These are phyloP conservation scores for Wickerhamiella sergipiensis DNA, from an alignment of 805 yeast species.

Conservation along the genomic window DNA sequence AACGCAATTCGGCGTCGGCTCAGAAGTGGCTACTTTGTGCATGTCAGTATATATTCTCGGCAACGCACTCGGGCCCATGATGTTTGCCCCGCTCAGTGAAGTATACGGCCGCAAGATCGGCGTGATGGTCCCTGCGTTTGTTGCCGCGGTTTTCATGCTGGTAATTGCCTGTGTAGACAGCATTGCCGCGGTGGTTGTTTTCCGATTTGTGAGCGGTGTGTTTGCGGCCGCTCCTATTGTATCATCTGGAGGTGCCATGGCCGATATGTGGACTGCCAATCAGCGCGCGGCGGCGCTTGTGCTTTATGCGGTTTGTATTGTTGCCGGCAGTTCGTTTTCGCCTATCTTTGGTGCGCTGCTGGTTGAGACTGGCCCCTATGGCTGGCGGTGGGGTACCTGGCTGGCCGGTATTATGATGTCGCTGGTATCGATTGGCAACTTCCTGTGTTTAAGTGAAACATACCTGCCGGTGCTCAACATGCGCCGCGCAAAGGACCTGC, in stretches of 20 bases:
- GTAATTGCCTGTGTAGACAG: slow-evolving; percentile 30
- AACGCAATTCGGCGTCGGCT: slow-evolving; percentile 33
- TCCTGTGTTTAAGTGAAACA: slow-evolving; percentile 27
- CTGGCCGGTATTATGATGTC: slow-evolving; percentile 32
- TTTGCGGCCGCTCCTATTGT: slow-evolving; percentile 52
- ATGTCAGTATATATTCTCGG: slow-evolving; percentile 44
- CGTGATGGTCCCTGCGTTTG: slow-evolving; percentile 35
- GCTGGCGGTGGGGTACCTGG: slow-evolving; percentile 51
- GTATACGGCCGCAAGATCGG: slow-evolving; percentile 40
- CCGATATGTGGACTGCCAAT: slow-evolving; percentile 42
- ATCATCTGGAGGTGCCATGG: slow-evolving; percentile 47
- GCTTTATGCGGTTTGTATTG: slow-evolving; percentile 36
- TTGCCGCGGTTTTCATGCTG: slow-evolving; percentile 33
- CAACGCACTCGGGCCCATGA: slow-evolving; percentile 47
- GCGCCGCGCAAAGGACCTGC: slow-evolving; percentile 46
- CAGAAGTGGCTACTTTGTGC: slow-evolving; percentile 36
- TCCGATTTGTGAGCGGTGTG: slow-evolving; percentile 46
- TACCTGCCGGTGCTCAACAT: slow-evolving; percentile 38
- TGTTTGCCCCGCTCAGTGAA: slow-evolving; percentile 47
- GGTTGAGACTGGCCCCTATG: slow-evolving; percentile 27
- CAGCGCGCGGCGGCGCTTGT: slow-evolving; percentile 41
- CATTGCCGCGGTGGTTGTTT: slow-evolving; percentile 25
- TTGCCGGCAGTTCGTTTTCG: slow-evolving; percentile 31
- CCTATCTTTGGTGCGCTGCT: slow-evolving; percentile 32
- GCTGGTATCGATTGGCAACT: slow-evolving; percentile 26